Base-by-base conservation (phyloP, 2,329 filamentous ascomycete species). In the Dothideomycetes sp. region DNA sequence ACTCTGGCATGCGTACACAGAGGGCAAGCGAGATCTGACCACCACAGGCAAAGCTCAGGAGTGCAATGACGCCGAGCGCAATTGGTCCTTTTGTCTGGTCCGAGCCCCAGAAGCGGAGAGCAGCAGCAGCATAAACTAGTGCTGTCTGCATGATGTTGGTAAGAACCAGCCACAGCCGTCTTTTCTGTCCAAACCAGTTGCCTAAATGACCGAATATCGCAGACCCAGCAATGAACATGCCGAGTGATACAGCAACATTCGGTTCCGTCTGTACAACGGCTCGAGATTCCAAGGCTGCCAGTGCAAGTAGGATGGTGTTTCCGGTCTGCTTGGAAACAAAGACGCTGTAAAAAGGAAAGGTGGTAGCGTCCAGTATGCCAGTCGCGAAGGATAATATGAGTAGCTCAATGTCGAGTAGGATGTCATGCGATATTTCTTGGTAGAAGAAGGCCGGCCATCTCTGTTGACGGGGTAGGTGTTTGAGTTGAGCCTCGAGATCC, bases 321-420 rank as follows among this genome's bases (percentile, higher is more conserved):
- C 77, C 76, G 0, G 76, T 80, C 51, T 80, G 75, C 54, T 79
- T 79, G 19, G 73, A 77, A 11, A 72, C 71, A 54, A 79, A 78
- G 52, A 72, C 77, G 55, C 70, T 68, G 54, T 73, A 79, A 51
- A 77, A 72, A 16, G 71, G 71, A 51, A 76, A 79, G 2, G 73
- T 69, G 15, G 72, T 68, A 36, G 73, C 73, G 57, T 79, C 38
- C 5, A 34, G 14, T n/a, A 40, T 35, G 12, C 38, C 38, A 18
- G 37, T 40, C 3, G 31, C 46, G n/a, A 54, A 37, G 5, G 49
- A 54, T 45, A 56, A 47, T 18, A 51, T 38, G 16, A 54, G 48
- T 12, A 55, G 46, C 43, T 56, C 50, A 5, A 37, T 32, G 34
- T 53, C 51, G 11, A 48, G 27, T 15, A 45, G 43, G 12, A 45